Conservation (phyloP, 1,284 basidiomycete species). For the Tylopilus sp. region DNA sequence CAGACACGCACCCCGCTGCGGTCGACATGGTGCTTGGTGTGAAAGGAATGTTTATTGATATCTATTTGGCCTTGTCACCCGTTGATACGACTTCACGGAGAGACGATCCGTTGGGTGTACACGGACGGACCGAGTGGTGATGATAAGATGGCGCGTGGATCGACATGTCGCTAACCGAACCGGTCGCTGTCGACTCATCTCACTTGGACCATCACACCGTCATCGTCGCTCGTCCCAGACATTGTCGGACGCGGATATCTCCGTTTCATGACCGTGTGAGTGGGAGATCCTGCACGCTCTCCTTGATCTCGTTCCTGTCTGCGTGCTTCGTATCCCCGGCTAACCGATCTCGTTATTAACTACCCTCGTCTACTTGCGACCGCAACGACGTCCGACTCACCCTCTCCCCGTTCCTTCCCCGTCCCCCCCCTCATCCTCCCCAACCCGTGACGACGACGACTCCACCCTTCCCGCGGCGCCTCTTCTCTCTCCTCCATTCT, state of each 20-base stretch:
- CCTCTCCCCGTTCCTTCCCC: not conserved
- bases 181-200: not conserved
- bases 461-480: slow-evolving; percentile 2
- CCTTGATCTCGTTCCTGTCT: slow-evolving; percentile 11
- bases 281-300: not conserved
- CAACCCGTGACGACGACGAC: not conserved
- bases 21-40: slow-evolving; percentile 21
- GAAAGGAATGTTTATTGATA: slow-evolving; percentile 13
- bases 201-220: no score
- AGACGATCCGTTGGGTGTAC: no score
- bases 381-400: not conserved
- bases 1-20: slow-evolving; percentile 23
- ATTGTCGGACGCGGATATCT: slow-evolving; percentile 14
- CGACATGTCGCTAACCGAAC: no score
- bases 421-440: not conserved
- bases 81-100: no score
- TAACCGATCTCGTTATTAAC: not conserved
- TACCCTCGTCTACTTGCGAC: not conserved
- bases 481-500: not conserved
- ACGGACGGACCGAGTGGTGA: no score
- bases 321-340: not conserved
- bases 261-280: slow-evolving; percentile 25
- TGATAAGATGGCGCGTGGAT: no score
- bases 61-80: slow-evolving; percentile 1
- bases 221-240: no score